phyloP scores from a whole-genome alignment of 257 asterid genomes.

The Gardenia jasminoides region DNA sequence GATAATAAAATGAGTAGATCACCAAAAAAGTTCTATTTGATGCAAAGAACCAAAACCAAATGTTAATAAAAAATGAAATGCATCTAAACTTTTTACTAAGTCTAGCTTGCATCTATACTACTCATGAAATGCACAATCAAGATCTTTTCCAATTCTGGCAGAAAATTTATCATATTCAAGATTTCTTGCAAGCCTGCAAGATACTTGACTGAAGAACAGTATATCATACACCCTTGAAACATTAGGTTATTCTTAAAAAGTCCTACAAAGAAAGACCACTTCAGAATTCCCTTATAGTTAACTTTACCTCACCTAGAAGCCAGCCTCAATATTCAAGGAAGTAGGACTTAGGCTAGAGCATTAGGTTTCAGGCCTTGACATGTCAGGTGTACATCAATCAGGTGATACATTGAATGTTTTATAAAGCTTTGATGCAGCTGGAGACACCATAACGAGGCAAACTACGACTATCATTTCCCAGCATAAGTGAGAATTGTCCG shows the following conservation, averaged over 20 bases:
- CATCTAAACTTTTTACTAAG: neutral
- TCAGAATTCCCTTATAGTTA: neutral
- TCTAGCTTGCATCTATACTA: constrained; percentile 1
- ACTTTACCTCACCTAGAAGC: neutral
- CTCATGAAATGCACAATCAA: neutral
- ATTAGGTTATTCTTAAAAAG: neutral
- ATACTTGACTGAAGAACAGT: neutral
- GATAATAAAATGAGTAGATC: neutral
- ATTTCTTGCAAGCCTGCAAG: neutral
- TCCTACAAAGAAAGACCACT: neutral
- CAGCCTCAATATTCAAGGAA: neutral
- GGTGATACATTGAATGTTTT: neutral
- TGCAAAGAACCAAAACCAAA: neutral
- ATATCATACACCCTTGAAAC: neutral
- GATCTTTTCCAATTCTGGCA: neutral
- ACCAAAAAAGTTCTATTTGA: neutral
- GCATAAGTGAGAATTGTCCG: neutral
- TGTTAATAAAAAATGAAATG: constrained; percentile 1
- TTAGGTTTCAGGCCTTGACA: neutral
- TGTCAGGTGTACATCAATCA: neutral
- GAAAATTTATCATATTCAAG: neutral
- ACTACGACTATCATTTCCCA: neutral
- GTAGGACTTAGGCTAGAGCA: neutral
- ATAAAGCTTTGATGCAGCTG: neutral
- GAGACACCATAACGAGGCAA: neutral